These are phyloP conservation scores for Xylariaceae sp. DNA, from an alignment of 2,329 filamentous ascomycete genomes.

Conservation along the genomic window DNA sequence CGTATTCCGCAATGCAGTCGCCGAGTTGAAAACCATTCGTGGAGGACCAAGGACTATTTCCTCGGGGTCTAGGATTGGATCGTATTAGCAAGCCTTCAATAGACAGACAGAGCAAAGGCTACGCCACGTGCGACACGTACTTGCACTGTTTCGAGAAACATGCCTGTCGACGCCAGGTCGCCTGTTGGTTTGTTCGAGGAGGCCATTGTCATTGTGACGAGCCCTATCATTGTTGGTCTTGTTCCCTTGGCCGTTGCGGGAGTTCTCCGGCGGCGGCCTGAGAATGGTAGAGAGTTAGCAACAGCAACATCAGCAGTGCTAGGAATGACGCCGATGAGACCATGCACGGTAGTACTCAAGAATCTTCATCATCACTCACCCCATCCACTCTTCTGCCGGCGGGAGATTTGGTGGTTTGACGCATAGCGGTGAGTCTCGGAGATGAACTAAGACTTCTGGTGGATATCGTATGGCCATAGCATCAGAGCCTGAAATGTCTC, in stretches of 20 bases:
- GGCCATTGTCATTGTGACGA: constrained; percentile 39
- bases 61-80: constrained; percentile 59
- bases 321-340: no score
- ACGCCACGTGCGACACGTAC: constrained; percentile 36
- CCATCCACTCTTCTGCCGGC: constrained; percentile 93
- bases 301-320: no score
- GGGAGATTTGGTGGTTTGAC: constrained; percentile 73
- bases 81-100: constrained; percentile 25
- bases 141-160: constrained; percentile 50
- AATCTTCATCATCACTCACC: constrained; percentile 65
- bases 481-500: constrained; percentile 18
- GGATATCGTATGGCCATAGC: constrained; percentile 63
- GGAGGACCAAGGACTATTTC: constrained; percentile 83
- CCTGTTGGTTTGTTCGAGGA: constrained; percentile 46
- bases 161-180: constrained; percentile 49
- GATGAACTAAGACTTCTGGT: constrained; percentile 65
- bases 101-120: no score
- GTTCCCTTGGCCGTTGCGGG: constrained; percentile 37
- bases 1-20: constrained; percentile 49
- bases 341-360: no score
- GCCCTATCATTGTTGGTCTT: constrained; percentile 40
- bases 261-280: constrained; percentile 42
- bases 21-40: constrained; percentile 75
- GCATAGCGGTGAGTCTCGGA: constrained; percentile 79
- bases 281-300: constrained; percentile 11